These are phyloP conservation scores for Capsicum baccatum DNA, from an alignment of 257 asterid species.

Conservation along the genomic window DNA sequence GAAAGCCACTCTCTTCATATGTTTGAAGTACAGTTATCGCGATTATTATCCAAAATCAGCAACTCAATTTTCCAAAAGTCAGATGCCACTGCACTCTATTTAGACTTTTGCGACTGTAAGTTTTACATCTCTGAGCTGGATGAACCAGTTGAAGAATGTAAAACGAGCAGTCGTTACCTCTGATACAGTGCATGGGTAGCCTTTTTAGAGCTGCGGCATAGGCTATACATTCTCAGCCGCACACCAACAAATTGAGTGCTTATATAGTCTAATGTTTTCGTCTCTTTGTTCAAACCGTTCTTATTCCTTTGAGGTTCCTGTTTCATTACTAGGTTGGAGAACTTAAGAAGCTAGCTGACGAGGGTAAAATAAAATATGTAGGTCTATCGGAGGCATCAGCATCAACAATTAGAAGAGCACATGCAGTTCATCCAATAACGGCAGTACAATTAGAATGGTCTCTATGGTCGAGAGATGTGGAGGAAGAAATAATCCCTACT, in stretches of 20 bases:
- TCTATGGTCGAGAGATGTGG: constrained; percentile 72
- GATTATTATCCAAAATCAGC: background rate
- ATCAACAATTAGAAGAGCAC: constrained; percentile 81
- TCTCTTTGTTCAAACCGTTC: background rate
- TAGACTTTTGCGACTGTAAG: background rate
- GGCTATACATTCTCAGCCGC: background rate
- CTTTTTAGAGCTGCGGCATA: background rate
- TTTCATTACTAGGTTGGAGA: constrained; percentile 62
- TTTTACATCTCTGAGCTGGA: background rate
- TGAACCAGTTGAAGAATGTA: background rate
- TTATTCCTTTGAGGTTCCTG: background rate
- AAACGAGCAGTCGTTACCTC: background rate
- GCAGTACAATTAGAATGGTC: constrained; percentile 84
- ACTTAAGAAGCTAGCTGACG: constrained; percentile 73
- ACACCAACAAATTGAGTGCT: background rate
- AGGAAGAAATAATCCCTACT: constrained; percentile 62
- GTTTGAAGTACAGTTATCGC: background rate
- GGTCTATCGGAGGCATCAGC: constrained; percentile 83
- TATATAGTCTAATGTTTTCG: background rate
- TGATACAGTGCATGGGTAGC: background rate
- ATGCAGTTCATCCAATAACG: constrained; percentile 70
- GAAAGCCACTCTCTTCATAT: background rate
- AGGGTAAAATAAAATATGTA: constrained; percentile 74
- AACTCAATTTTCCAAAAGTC: background rate
- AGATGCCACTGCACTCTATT: background rate